phyloP scores from a whole-genome alignment of 2,329 filamentous ascomycete species.

The Trichoderma afroharzianum region DNA sequence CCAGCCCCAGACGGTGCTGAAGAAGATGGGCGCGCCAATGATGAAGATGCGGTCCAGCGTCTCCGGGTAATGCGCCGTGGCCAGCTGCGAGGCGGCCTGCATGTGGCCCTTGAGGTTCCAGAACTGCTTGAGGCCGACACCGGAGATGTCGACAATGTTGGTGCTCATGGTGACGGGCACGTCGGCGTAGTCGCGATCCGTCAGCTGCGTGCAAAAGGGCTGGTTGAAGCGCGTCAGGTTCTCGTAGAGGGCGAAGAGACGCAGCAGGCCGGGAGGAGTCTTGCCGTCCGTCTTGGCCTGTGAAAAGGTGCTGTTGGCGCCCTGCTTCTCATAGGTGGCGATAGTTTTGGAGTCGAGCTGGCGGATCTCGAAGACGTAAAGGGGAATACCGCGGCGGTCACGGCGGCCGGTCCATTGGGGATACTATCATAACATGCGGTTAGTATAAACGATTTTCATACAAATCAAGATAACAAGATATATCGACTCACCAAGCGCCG shows the following conservation, averaged over 20 bases:
- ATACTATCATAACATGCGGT: conserved; percentile 53
- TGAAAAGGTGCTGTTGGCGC: conserved; percentile 53
- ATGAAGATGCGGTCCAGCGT: conserved; percentile 69
- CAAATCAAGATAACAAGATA: no score
- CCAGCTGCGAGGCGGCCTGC: conserved; percentile 84
- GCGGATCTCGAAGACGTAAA: conserved; percentile 86
- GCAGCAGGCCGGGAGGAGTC: conserved; percentile 71
- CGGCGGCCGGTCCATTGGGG: conserved; percentile 92
- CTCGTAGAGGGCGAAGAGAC: conserved; percentile 90
- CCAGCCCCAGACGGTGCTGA: conserved; percentile 92
- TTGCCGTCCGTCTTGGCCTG: conserved; percentile 63
- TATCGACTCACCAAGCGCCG: conserved; percentile 59
- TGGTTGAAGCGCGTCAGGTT: conserved; percentile 84
- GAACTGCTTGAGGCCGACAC: conserved; percentile 86
- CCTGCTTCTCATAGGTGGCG: conserved; percentile 67
- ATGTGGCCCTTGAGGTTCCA: conserved; percentile 94
- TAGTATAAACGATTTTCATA: neutral
- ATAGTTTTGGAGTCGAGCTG: conserved; percentile 81
- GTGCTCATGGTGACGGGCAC: conserved; percentile 91
- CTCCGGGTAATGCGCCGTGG: conserved; percentile 92
- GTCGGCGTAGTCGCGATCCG: conserved; percentile 65
- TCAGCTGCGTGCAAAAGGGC: conserved; percentile 75
- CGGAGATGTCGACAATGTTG: conserved; percentile 90
- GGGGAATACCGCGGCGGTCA: conserved; percentile 84
- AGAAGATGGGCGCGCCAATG: conserved; percentile 86